Percentiles rank a stretch among this genome's conserved stretches.
phyloP scores from a whole-genome alignment of 139 green algal genomes.

The Diplosphaera chodatii region DNA sequence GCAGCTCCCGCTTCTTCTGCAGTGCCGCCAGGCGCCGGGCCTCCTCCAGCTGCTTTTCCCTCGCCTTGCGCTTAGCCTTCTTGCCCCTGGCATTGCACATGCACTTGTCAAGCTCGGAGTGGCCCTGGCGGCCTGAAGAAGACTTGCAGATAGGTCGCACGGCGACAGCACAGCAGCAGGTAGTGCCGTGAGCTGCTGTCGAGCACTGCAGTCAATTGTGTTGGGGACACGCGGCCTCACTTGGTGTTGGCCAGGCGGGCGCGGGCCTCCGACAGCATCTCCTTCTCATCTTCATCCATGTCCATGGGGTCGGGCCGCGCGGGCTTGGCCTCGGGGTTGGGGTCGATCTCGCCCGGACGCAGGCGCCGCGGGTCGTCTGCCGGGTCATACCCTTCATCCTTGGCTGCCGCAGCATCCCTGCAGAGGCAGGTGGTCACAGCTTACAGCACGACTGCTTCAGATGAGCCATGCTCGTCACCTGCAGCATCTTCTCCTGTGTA shows the following conservation, averaged over 20 bases:
- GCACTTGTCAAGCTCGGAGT: neutral
- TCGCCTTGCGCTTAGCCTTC: slow-evolving; percentile 98
- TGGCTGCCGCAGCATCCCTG: slow-evolving; percentile 65
- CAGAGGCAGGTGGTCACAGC: neutral
- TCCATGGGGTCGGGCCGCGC: slow-evolving; percentile 92
- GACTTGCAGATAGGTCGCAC: no score
- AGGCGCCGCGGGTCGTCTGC: slow-evolving; percentile 88
- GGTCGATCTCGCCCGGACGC: slow-evolving; percentile 95
- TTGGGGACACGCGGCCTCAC: slow-evolving; percentile 29
- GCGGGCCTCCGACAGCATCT: slow-evolving; percentile 97
- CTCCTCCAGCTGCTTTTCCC: slow-evolving; percentile 97
- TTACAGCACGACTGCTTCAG: no score
- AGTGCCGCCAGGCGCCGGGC: slow-evolving; percentile 84
- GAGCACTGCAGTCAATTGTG: no score
- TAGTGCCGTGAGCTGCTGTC: no score
- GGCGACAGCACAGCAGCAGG: no score
- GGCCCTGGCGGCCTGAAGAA: slow-evolving; percentile 8
- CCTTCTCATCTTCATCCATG: slow-evolving; percentile 99
- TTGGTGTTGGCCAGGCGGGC: slow-evolving; percentile 95
- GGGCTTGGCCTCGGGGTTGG: slow-evolving; percentile 94
- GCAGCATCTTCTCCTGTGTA: no score
- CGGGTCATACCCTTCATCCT: slow-evolving; percentile 82
- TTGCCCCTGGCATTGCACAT: no score
- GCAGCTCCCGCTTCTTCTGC: slow-evolving; percentile 95
- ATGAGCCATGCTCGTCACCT: no score